Base-by-base conservation (phyloP, 2,329 filamentous ascomycete species). In the Ophiostoma piceae region DNA sequence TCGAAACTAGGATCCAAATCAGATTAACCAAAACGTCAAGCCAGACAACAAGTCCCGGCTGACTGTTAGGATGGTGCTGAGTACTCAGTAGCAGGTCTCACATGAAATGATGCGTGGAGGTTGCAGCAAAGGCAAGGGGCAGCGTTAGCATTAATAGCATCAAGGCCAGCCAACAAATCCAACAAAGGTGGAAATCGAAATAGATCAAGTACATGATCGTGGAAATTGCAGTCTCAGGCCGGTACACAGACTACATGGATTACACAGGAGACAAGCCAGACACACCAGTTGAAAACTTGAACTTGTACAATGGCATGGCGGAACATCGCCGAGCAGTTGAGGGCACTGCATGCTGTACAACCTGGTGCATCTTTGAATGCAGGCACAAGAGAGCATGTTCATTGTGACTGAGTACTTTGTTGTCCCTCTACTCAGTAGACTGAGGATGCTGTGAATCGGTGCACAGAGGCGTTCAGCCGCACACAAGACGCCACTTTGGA, bases 171-270 rank as follows among this genome's bases (percentile, higher is more conserved):
- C 35, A 35, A 35, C 35, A 8, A 8, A 35, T 35, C 35, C 35
- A 35, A 35, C 35, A 35, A 35, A 35, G 35, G 35, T 35, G 35
- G 35, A 35, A 6, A 35, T 35, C 35, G 8, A 35, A 35, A 35
- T 41, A 11, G 39, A 41, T 41, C 39, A 41, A 14, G 51, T 12
- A 26, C 5, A 26, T 57, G 6, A n/a, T n/a, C 12, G 26, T 62
- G 57, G 57, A 62, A 26, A 32, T 62, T 62, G 57, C 57, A 62
- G 57, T 62, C 57, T 62, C 57, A 62, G 57, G 57, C 57, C 26
- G 57, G 12, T 47, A 47, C 43, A 47, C 43, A 47, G 43, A 47
- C 43, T 47, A 47, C 43, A 47, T 19, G 19, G 16, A 47, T 47
- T 7, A n/a, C 43, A 47, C 43, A 43, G 41, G 12, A 43, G 4